Evolutionary conservation across 805 yeast species (phyloP), one percentile per base, ranked within the genome.

Genomic region (Jamesozyma jinghongensis): DNA sequence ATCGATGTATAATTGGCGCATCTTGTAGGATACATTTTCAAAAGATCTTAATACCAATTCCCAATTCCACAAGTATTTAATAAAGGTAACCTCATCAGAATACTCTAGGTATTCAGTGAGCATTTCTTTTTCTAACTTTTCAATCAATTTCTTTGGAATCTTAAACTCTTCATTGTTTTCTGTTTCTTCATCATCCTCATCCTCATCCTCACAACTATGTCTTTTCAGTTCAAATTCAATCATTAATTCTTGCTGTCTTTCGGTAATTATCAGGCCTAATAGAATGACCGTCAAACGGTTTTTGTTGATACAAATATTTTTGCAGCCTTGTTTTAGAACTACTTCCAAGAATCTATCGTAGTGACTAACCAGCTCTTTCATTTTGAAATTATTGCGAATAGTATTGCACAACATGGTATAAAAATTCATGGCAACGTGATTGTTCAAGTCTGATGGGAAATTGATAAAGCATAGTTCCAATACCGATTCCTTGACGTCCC

Each of bases 11-110:
- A 69, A 66, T 35, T 74, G 70, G 42, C 87, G 70, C 48, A 86
- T 68, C 32, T 74, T 72, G 48, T 75, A 77, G 1, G 92, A 75
- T 5, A 82, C 71, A 43, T 77, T 75, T 38, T 71, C 69, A 54
- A 86, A 82, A 57, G 77, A 77, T 22, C 63, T 65, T 46, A 83
- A 68, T 0, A 83, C 58, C 40, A 85, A 63, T 45, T 62, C 64
- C 94, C 94, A 87, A 41, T 76, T 64, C 79, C 84, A 80, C 27
- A 81, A 49, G 53, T 73, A 81, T 17, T 57, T 64, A 22, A 69
- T 53, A 34, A 68, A 55, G 3, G 54, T 56, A 22, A 49, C 43
- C 18, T 61, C 65, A 19, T 66, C 65, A 32, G 69, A 71, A 40
- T 51, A 51, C 42, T 59, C 74, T 20, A 69, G 45, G 41, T 66